Conservation (phyloP, 352 stramenopile genomes). For the Globisporangium iwayamae region DNA sequence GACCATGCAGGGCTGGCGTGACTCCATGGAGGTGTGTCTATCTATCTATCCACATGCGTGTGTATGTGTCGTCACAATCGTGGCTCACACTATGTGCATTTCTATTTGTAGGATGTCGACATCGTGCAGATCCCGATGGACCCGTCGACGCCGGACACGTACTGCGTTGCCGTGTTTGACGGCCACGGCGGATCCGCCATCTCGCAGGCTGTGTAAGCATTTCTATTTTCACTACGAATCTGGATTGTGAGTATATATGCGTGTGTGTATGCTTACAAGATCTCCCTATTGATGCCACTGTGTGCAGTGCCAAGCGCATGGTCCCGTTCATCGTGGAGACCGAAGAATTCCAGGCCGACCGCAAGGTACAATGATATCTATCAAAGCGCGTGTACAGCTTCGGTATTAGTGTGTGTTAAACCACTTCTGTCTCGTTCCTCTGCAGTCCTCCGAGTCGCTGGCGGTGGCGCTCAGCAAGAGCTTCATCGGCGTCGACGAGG, state of each 20-base stretch:
- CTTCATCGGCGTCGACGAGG: conserved; percentile 72
- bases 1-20: conserved; percentile 83
- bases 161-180: conserved; percentile 81
- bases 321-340: conserved; percentile 55
- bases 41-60: background rate
- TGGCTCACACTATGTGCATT: background rate
- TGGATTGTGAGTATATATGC: background rate
- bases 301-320: conserved; percentile 64
- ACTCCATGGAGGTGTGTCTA: conserved; percentile 72
- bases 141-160: conserved; percentile 42
- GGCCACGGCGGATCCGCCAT: conserved; percentile 71
- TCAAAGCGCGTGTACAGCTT: background rate
- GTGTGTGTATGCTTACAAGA: background rate
- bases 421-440: background rate
- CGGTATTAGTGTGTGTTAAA: background rate
- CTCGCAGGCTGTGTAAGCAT: conserved; percentile 65
- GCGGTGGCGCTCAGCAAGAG: conserved; percentile 69
- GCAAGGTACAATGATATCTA: conserved; percentile 26
- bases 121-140: conserved; percentile 72
- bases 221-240: background rate
- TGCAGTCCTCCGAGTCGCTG: conserved; percentile 59
- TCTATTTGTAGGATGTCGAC: conserved; percentile 51
- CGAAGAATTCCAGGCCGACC: conserved; percentile 71
- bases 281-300: background rate
- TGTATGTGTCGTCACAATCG: background rate